Evolutionary conservation across 2,329 filamentous ascomycete genomes (phyloP), one percentile per base, ranked within the genome.

Genomic region (Fusarium globosum): DNA sequence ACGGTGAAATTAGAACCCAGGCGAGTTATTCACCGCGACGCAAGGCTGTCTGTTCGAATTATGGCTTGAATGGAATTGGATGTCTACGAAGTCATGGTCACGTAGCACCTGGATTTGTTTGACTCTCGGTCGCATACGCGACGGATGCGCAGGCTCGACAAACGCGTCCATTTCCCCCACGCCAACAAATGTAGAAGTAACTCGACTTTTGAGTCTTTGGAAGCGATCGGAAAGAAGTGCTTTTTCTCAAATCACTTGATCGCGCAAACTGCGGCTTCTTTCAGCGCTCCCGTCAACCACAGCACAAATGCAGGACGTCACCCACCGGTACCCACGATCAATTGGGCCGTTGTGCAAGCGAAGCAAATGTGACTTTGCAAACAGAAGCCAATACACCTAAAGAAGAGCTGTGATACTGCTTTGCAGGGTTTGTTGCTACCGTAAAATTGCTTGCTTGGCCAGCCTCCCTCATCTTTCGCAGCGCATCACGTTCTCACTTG

Each of bases 1-100:
- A n/a, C 16, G 2, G 15, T 18, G 21, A 23, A 11, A 20, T 7
- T 8, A 23, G 21, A 14, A 2, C 21, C 12, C 16, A 23, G 21
- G 16, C 7, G 6, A 20, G 0, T 8, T 51, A 23, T 35, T 8
- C 6, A 35, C 0, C 15, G n/a, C 7, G 13, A 6, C 6, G n/a
- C 3, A 2, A 51, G n/a, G 48, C 6, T 23, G 4, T 35, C 7
- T 20, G 12, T 2, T 20, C 14, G 6, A 7, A 4, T 6, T 6
- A 4, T 35, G 0, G 4, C n/a, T 51, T 9, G n/a, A 15, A 51
- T 15, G 30, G 16, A 20, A 51, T 30, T 33, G 30, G 30, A 33
- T 15, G n/a, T 4, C 30, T 20, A 35, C n/a, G 9, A 52, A 52
- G 48, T 15, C 48, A 35, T 52, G 12, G 16, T 26, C 30, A 23